Percentiles rank a stretch among this genome's conserved stretches.
phyloP scores from a whole-genome alignment of 257 asterid species.

The Ilex asprella region DNA sequence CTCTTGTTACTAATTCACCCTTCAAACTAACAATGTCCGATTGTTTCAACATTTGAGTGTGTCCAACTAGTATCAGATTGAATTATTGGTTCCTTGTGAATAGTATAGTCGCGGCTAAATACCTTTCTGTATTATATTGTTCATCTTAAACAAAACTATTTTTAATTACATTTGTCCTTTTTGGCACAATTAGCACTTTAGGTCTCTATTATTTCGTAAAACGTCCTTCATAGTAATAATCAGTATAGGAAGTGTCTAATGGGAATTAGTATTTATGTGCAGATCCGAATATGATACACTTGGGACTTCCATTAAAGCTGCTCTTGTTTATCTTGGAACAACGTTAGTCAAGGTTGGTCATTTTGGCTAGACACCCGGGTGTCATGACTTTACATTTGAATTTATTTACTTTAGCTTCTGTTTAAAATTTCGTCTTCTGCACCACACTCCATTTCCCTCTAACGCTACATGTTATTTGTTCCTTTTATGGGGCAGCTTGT shows the following conservation, averaged over 20 bases:
- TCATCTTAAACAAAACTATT: neutral
- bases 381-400: no score
- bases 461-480: neutral
- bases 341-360: constrained; percentile 74
- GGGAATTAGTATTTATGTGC: neutral
- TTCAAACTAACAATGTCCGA: neutral
- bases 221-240: neutral
- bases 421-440: neutral
- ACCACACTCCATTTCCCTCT: neutral
- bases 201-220: neutral
- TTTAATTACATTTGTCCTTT: neutral
- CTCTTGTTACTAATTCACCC: neutral
- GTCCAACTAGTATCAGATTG: neutral
- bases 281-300: constrained; percentile 97
- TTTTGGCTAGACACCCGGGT: no score
- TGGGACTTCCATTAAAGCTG: constrained; percentile 82
- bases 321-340: constrained; percentile 75
- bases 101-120: neutral
- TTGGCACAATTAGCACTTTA: neutral
- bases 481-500: constrained; percentile 53
- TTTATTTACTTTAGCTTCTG: no score
- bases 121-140: neutral
- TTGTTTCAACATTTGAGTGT: neutral
- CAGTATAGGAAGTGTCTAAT: neutral
- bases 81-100: neutral